Percentiles rank a stretch among this genome's conserved stretches.
These are phyloP conservation scores for Penicillium sp. DNA, from an alignment of 2,329 filamentous ascomycete species.

Conservation along the genomic window DNA sequence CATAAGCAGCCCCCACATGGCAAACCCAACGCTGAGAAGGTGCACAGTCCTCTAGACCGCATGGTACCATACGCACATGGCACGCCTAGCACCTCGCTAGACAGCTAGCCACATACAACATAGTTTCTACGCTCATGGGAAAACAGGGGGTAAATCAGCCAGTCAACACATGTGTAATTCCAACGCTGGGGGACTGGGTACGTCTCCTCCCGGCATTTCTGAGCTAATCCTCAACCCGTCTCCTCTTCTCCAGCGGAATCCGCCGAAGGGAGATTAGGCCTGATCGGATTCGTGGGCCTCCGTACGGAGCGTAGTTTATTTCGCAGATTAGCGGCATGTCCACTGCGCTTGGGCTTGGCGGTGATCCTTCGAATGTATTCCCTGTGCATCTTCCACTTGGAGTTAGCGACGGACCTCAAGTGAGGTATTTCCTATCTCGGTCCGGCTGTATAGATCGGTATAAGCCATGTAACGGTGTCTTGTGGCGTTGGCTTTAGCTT, in stretches of 20 bases:
- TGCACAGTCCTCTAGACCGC: not conserved
- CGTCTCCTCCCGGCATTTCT: not conserved
- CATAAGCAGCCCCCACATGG: not conserved
- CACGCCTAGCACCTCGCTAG: not conserved
- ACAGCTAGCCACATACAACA: not conserved
- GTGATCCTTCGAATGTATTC: not conserved
- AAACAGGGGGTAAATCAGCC: not conserved
- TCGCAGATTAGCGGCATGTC: not conserved
- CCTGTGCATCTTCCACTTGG: not conserved
- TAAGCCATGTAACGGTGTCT: not conserved
- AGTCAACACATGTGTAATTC: not conserved
- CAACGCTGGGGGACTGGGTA: not conserved
- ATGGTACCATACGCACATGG: not conserved
- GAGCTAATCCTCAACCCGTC: not conserved
- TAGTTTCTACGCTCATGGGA: not conserved
- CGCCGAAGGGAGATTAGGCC: not conserved
- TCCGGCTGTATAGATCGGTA: not conserved
- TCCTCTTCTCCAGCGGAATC: not conserved
- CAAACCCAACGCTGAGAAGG: not conserved
- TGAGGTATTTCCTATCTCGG: not conserved
- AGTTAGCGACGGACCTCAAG: not conserved
- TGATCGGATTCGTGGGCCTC: not conserved
- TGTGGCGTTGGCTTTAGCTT: not conserved
- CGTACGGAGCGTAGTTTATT: not conserved
- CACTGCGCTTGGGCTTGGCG: not conserved